A percentile compares a stretch with the other conserved stretches of the same genome.
Evolutionary conservation across 768 basidiomycete species (phyloP).

Genomic region (Nevesoporus exiguus): DNA sequence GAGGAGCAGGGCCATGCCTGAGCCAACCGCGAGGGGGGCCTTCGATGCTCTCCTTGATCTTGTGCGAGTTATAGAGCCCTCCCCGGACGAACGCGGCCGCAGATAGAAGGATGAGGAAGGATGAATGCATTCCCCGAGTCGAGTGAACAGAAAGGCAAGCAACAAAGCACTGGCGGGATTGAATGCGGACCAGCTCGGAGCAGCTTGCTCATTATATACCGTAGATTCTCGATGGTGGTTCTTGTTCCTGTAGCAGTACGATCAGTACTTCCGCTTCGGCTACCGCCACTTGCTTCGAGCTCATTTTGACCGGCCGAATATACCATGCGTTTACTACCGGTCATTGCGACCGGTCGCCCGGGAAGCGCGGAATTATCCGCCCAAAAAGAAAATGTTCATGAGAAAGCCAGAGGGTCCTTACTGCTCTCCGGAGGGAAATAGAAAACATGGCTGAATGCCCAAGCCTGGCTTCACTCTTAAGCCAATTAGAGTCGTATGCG

Average conservation of each 20-base stretch:
- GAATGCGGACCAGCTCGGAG: neutral
- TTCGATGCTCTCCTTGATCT: constrained; percentile 49
- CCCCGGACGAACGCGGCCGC: constrained; percentile 12
- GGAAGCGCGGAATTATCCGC: neutral
- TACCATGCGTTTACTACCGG: neutral
- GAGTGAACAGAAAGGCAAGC: neutral
- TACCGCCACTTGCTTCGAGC: too few species aligned
- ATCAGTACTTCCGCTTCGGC: too few species aligned
- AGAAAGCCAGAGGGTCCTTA: neutral
- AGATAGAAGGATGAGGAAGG: constrained; percentile 13
- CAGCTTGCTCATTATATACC: constrained; percentile 10
- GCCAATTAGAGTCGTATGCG: neutral
- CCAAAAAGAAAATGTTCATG: neutral
- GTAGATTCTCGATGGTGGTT: neutral
- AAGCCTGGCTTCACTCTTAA: neutral
- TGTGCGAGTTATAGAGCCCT: constrained; percentile 17
- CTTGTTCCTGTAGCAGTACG: neutral
- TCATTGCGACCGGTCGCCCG: neutral
- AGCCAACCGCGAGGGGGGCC: constrained; percentile 48
- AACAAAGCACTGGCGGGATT: neutral
- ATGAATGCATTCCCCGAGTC: constrained; percentile 7
- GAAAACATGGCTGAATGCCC: neutral
- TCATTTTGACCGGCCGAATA: neutral
- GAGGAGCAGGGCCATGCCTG: constrained; percentile 39
- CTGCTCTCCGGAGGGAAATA: neutral